Percentiles rank a stretch among this genome's conserved stretches.
Conservation (phyloP, 1,139 yeast species). For the Blastobotrys raffinosifermentans region DNA sequence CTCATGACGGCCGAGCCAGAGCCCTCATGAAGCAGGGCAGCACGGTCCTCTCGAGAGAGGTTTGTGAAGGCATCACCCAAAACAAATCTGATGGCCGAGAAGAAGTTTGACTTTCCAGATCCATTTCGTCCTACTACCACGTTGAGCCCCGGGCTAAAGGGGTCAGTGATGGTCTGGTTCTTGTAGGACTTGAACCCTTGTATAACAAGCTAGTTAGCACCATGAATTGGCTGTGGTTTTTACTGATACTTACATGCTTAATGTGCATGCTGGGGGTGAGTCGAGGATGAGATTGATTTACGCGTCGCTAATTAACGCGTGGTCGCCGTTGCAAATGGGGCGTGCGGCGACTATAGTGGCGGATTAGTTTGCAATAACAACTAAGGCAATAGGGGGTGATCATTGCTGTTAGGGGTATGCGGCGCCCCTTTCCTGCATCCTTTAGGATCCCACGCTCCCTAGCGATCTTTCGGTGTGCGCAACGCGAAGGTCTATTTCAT, state of each 20-base stretch:
- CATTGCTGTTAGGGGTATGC: too few species aligned
- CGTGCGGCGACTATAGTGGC: too few species aligned
- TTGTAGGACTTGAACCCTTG: slow-evolving; percentile 95
- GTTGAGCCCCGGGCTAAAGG: slow-evolving; percentile 74
- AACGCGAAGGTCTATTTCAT: too few species aligned
- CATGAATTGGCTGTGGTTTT: background rate
- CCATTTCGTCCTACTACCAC: slow-evolving; percentile 94
- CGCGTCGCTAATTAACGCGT: too few species aligned
- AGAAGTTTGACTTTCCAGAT: slow-evolving; percentile 92
- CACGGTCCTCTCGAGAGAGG: slow-evolving; percentile 84
- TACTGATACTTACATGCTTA: slow-evolving; percentile 13
- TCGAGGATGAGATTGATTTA: too few species aligned
- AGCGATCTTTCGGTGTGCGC: too few species aligned
- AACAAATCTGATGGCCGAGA: slow-evolving; percentile 92
- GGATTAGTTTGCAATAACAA: too few species aligned
- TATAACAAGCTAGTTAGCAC: slow-evolving; percentile 46
- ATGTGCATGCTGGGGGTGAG: slow-evolving; percentile 20
- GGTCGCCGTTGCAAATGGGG: too few species aligned
- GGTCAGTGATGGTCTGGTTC: slow-evolving; percentile 72
- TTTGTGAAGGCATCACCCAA: slow-evolving; percentile 85
- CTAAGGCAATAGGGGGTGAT: too few species aligned
- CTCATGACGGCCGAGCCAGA: slow-evolving; percentile 81
- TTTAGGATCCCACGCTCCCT: too few species aligned
- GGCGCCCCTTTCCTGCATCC: too few species aligned
- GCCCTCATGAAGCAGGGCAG: slow-evolving; percentile 75